Evolutionary conservation across 2,329 filamentous ascomycete species (phyloP).

Genomic region (Lachnellula subtilissima): DNA sequence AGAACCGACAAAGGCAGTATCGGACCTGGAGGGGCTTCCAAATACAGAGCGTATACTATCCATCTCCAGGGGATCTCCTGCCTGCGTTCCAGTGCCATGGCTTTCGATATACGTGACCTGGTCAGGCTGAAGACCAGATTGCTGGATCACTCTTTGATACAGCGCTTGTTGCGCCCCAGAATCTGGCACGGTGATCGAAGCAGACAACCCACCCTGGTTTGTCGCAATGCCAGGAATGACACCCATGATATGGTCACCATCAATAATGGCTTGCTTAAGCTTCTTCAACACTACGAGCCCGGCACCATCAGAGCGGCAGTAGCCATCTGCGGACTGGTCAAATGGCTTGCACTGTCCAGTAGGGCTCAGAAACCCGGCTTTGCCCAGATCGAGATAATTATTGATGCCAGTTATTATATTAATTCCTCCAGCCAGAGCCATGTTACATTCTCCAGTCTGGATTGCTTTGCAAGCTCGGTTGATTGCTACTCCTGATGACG

Average conservation of each 20-base stretch:
- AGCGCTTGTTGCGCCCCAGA: slow-evolving; percentile 34
- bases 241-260: slow-evolving; percentile 52
- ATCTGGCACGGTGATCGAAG: slow-evolving; percentile 50
- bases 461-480: slow-evolving; percentile 49
- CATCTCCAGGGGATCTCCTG: slow-evolving; percentile 22
- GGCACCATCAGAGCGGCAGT: slow-evolving; percentile 44
- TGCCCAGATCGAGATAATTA: not conserved
- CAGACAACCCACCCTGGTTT: slow-evolving; percentile 55
- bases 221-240: slow-evolving; percentile 48
- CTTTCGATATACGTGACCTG: slow-evolving; percentile 26
- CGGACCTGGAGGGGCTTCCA: not conserved
- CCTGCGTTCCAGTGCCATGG: slow-evolving; percentile 33
- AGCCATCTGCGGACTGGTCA: slow-evolving; percentile 20
- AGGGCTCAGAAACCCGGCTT: not conserved
- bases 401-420: slow-evolving; percentile 3
- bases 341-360: slow-evolving; percentile 39
- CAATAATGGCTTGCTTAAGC: slow-evolving; percentile 49
- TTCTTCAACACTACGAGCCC: slow-evolving; percentile 54
- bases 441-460: slow-evolving; percentile 33
- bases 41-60: slow-evolving; percentile 8
- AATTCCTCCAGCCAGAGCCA: slow-evolving; percentile 22
- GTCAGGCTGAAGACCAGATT: not conserved
- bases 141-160: not conserved
- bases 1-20: slow-evolving; percentile 5
- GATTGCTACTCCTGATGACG: slow-evolving; percentile 49